These are phyloP conservation scores for Paraphaeosphaeria sporulosa DNA, from an alignment of 2,329 filamentous ascomycete genomes.

Conservation along the genomic window DNA sequence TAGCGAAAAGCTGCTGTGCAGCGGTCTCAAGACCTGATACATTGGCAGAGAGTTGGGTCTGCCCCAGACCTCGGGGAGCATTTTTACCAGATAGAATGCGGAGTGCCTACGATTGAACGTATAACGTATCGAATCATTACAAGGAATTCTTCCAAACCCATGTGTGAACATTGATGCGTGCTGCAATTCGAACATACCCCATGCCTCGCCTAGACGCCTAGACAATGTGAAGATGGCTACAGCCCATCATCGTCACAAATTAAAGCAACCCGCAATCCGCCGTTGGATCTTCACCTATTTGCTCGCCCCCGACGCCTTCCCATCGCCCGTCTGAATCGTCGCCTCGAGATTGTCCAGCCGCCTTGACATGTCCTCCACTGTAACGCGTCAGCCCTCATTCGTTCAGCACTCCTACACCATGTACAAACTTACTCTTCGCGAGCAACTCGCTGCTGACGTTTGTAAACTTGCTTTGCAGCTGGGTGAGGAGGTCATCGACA, in stretches of 20 bases:
- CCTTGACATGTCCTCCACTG: slow-evolving; percentile 94
- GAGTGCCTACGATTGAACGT: slow-evolving; percentile 2
- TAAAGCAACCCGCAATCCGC: not conserved
- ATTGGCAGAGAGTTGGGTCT: not conserved
- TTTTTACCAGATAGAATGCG: not conserved
- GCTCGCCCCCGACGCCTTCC: slow-evolving; percentile 35
- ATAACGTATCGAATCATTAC: not conserved
- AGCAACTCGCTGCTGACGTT: slow-evolving; percentile 86
- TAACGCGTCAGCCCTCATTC: not conserved
- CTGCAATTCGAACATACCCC: not conserved
- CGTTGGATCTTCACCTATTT: slow-evolving; percentile 22
- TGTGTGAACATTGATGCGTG: not conserved
- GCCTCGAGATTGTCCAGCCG: slow-evolving; percentile 84
- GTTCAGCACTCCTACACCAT: not conserved
- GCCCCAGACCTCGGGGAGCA: not conserved
- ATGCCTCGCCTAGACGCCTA: not conserved
- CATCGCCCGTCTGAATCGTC: slow-evolving; percentile 67
- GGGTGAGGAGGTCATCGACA: slow-evolving; percentile 86
- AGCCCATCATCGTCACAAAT: not conserved
- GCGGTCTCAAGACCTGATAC: not conserved
- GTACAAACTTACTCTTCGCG: slow-evolving; percentile 73
- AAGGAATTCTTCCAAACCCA: not conserved
- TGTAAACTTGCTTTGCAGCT: slow-evolving; percentile 84
- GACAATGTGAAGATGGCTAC: not conserved
- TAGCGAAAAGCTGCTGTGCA: not conserved